phyloP scores from a whole-genome alignment of 768 basidiomycete genomes.

The Tylopilus subfusipes region DNA sequence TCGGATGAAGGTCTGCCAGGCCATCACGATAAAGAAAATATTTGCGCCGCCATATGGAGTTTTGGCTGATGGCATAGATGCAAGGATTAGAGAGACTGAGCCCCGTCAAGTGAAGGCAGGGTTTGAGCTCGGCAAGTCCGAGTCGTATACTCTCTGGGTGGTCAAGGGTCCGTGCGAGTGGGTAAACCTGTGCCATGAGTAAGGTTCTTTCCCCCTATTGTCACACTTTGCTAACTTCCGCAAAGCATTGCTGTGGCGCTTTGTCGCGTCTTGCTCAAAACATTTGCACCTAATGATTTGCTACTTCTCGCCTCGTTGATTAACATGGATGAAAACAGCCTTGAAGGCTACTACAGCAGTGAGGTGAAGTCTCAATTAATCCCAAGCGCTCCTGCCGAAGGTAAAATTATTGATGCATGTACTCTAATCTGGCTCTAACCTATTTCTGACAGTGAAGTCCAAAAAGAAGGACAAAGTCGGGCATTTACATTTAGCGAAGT shows the following conservation, averaged over 20 bases:
- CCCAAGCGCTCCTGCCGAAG: neutral
- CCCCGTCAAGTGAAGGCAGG: conserved; percentile 1
- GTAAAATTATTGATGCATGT: neutral
- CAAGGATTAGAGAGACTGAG: neutral
- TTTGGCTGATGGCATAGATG: neutral
- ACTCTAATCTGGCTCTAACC: neutral
- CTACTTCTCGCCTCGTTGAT: conserved; percentile 13
- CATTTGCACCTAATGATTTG: conserved; percentile 9
- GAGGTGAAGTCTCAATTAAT: neutral
- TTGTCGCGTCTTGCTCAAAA: conserved; percentile 11
- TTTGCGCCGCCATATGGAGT: conserved; percentile 10
- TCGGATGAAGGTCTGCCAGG: conserved; percentile 1
- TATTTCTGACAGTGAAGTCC: neutral
- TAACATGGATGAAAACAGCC: neutral
- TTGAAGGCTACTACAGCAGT: conserved; percentile 1
- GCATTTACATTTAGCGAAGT: neutral
- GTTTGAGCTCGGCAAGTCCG: neutral
- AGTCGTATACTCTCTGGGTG: conserved; percentile 9
- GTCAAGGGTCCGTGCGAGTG: neutral
- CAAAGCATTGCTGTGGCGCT: conserved; percentile 11
- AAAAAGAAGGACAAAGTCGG: neutral
- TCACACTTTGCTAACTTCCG: neutral
- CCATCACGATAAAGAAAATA: conserved; percentile 4
- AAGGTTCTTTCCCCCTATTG: neutral
- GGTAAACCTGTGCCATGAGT: conserved; percentile 4